Evolutionary conservation across 2,329 filamentous ascomycete species (phyloP).

Genomic region (Trichoderma simmonsii): DNA sequence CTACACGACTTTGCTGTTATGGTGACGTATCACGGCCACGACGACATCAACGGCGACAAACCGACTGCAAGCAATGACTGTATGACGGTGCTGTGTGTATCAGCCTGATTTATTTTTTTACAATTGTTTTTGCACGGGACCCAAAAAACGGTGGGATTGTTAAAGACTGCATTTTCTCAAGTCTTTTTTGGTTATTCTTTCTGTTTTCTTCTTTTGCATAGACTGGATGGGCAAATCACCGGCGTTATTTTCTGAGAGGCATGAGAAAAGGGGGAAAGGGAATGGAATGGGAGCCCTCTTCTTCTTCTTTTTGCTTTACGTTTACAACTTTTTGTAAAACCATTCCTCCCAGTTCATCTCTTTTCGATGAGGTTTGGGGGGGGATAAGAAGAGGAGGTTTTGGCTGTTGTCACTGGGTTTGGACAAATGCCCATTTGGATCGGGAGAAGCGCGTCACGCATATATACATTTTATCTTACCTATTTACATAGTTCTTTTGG

Average conservation of each 20-base stretch:
- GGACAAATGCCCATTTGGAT: conserved; percentile 8
- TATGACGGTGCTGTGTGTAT: neutral
- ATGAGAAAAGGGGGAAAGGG: neutral
- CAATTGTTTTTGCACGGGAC: neutral
- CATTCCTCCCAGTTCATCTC: neutral
- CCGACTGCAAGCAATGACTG: neutral
- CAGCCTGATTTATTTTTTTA: neutral
- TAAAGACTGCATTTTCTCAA: conserved; percentile 17
- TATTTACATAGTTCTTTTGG: neutral
- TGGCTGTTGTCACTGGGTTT: neutral
- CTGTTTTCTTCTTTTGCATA: neutral
- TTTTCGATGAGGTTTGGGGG: neutral
- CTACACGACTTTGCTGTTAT: neutral
- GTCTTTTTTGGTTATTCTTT: neutral
- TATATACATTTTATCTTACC: neutral
- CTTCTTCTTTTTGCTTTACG: neutral
- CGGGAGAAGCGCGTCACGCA: neutral
- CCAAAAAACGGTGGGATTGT: neutral
- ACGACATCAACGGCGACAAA: neutral
- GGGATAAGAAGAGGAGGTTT: neutral
- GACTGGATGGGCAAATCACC: conserved; percentile 2
- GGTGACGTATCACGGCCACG: neutral
- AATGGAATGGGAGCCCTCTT: neutral
- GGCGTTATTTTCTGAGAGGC: conserved; percentile 7
- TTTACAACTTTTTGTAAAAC: neutral